Percentiles rank a stretch among this genome's conserved stretches.
Conservation (phyloP, 257 asterid species). For the Nicotiana noctiflora region DNA sequence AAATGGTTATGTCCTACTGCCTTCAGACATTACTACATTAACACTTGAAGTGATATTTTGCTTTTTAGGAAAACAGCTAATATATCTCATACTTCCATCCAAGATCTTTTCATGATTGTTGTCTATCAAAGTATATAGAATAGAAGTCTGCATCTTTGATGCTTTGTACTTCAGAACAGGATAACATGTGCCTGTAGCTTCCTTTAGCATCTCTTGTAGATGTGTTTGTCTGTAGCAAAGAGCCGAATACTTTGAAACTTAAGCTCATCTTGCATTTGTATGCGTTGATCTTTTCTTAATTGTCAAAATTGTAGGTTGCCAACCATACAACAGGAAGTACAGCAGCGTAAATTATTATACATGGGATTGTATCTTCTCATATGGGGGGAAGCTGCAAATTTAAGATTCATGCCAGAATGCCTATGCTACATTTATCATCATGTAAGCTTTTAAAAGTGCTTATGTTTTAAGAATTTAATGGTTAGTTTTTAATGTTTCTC, state of each 20-base stretch:
- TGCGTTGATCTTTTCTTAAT: constrained; percentile 16
- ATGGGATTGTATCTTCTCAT: constrained; percentile 93
- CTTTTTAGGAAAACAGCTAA: background rate
- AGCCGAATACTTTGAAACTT: background rate
- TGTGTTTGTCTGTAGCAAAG: background rate
- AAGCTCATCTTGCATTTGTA: background rate
- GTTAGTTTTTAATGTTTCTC: background rate
- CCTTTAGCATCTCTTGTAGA: background rate
- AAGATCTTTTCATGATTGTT: background rate
- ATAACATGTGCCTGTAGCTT: background rate
- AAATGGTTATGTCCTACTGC: background rate
- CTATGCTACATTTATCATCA: constrained; percentile 97
- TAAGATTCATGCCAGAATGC: constrained; percentile 98
- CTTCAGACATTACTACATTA: background rate
- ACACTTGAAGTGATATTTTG: background rate
- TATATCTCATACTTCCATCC: background rate
- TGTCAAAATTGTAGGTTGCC: constrained; percentile 61
- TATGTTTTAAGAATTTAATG: background rate
- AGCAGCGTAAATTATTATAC: constrained; percentile 85
- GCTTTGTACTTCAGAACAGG: constrained; percentile 1
- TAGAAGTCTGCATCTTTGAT: background rate
- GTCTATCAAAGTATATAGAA: background rate
- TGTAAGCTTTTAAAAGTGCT: constrained; percentile 41
- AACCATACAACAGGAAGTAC: constrained; percentile 97
- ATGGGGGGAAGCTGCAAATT: constrained; percentile 99